Conservation (phyloP, 1,284 basidiomycete genomes). For the Pseudozyma flocculosa region DNA sequence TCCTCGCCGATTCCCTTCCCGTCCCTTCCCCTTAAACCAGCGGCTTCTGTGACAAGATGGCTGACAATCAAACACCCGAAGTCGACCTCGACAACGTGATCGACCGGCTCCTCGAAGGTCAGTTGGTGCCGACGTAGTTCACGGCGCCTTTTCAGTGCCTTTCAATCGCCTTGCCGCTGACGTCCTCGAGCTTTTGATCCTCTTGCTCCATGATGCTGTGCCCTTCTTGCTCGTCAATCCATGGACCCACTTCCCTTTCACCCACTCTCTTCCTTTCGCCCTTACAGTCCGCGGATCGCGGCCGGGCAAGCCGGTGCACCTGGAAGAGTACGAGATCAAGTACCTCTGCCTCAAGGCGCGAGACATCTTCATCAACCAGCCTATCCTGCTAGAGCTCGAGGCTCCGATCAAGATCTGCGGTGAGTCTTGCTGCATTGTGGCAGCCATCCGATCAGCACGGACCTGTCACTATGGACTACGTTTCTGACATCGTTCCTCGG, state of each 20-base stretch:
- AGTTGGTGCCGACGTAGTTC: slow-evolving; percentile 1
- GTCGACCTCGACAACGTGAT: slow-evolving; percentile 58
- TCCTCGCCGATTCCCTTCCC: too few relatives aligned
- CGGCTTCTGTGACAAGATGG: slow-evolving; percentile 52
- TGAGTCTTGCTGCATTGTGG: too few relatives aligned
- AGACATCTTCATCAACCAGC: slow-evolving; percentile 94
- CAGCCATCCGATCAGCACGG: too few relatives aligned
- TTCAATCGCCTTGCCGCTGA: too few relatives aligned
- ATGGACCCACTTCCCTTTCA: too few relatives aligned
- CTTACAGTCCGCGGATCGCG: slow-evolving; percentile 79
- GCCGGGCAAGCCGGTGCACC: slow-evolving; percentile 88
- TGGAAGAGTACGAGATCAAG: slow-evolving; percentile 94
- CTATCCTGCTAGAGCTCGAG: slow-evolving; percentile 88
- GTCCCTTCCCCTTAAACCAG: too few relatives aligned
- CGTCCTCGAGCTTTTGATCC: too few relatives aligned
- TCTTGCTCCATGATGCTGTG: too few relatives aligned
- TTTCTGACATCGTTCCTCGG: too few relatives aligned
- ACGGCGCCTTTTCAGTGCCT: too few relatives aligned
- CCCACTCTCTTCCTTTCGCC: neutral
- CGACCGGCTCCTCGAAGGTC: slow-evolving; percentile 55
- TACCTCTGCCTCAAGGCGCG: slow-evolving; percentile 90
- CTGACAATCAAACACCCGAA: slow-evolving; percentile 51
- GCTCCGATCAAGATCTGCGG: slow-evolving; percentile 97
- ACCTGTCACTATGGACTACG: too few relatives aligned
- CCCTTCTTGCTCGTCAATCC: too few relatives aligned